These are phyloP conservation scores for Escovopsis sp. DNA, from an alignment of 2,329 filamentous ascomycete genomes.

Conservation along the genomic window DNA sequence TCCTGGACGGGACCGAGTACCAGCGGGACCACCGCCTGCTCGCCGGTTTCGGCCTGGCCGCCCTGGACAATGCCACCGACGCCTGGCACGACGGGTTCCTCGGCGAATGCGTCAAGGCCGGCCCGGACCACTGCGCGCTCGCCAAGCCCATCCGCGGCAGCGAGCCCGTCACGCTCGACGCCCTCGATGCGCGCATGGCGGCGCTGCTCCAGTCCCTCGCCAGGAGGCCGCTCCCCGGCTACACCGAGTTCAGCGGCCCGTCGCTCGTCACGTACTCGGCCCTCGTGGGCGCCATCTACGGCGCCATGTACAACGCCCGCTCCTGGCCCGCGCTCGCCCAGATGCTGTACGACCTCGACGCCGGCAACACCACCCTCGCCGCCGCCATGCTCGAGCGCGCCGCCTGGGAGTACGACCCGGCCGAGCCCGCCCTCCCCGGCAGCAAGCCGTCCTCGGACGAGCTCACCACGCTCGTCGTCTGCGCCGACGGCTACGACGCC, in stretches of 20 bases:
- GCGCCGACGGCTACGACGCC: constrained; percentile 31
- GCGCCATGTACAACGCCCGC: constrained; percentile 26
- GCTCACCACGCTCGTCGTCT: constrained; percentile 27
- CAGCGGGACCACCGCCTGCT: constrained; percentile 29
- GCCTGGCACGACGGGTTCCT: constrained; percentile 36
- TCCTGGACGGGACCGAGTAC: constrained; percentile 35
- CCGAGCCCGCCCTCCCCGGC: constrained; percentile 11
- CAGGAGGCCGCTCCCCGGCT: constrained; percentile 23
- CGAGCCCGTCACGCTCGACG: constrained; percentile 17
- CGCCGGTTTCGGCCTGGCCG: constrained; percentile 31
- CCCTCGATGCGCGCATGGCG: constrained; percentile 25
- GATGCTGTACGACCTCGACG: constrained; percentile 29
- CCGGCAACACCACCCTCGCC: constrained; percentile 29
- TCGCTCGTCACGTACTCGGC: constrained; percentile 31
- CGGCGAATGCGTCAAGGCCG: constrained; percentile 33
- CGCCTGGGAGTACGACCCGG: constrained; percentile 28
- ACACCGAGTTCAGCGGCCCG: constrained; percentile 24
- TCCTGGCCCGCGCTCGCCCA: constrained; percentile 28
- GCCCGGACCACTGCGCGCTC: constrained; percentile 29
- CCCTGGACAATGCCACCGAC: constrained; percentile 33
- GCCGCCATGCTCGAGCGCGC: constrained; percentile 22
- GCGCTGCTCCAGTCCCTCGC: constrained; percentile 23
- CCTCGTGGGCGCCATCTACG: constrained; percentile 25
- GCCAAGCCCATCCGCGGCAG: constrained; percentile 17
- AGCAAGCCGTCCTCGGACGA: constrained; percentile 23